Base-by-base conservation (phyloP, 768 basidiomycete species). In the Trametes villosa region DNA sequence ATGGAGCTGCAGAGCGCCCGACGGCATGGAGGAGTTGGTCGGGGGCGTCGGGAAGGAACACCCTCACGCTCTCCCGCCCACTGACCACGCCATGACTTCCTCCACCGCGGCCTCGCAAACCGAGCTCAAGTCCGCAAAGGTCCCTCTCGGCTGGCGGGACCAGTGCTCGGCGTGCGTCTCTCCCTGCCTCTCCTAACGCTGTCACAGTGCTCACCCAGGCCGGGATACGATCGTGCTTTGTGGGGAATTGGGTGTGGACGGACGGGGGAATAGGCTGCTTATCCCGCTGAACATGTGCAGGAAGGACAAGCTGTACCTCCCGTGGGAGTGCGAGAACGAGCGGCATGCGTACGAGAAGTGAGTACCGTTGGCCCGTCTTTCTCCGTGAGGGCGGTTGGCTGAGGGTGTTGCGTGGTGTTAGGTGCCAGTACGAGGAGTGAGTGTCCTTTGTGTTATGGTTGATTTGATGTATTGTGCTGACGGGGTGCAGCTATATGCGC, bases 391-490 rank as follows among this genome's bases (percentile, higher is more conserved):
- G n/a, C n/a, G n/a, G 38, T 33, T 41, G 33, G 29, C 13, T 50
- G 57, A 26, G 27, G 20, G 13, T 47, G 54, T 42, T 53, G 41
- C 42, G 29, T 9, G 20, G 38, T 36, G 11, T 6, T 49, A 96
- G 94, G 77, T 96, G 94, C 71, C 94, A 97, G 77, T 96, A 94
- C 72, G 92, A 95, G 66, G 94, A 97, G 94, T 96, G 74, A 68
- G 71, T 71, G 6, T 24, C 22, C 26, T 11, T 22, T 20, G 22
- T 18, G 22, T 49, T 20, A 50, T 3, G 12, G 13, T 8, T 22
- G 12, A 34, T 51, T 55, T 57, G 30, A 24, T 47, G 55, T 59
- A 41, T 31, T 8, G 54, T 53, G 17, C 53, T 57, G 33, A 53
- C 33, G 41, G 20, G 40, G 17, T 52, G 33, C 65, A 96, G 94